Evolutionary conservation across 139 green algal genomes (phyloP).

Genomic region (Chlamydomonas asymmetrica): DNA sequence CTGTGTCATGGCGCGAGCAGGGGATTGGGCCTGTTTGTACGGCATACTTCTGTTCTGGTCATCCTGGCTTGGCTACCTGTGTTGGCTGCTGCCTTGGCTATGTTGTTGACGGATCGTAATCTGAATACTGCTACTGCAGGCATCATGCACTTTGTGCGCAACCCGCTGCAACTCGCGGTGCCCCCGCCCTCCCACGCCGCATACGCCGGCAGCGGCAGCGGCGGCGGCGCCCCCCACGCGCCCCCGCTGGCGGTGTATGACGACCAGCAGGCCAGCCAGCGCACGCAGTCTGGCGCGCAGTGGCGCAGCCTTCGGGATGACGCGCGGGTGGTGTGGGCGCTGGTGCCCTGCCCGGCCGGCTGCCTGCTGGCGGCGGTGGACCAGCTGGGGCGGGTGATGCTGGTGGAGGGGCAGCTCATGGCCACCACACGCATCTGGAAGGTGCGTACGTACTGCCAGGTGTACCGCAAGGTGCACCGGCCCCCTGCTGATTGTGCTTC

Average conservation of each 20-base stretch:
- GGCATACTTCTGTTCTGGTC: no score
- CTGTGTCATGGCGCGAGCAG: no score
- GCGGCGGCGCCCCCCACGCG: background rate
- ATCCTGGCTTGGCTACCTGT: no score
- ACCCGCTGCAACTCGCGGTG: background rate
- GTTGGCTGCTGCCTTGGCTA: no score
- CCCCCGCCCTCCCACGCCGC: no score
- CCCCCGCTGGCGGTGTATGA: slow-evolving; percentile 8
- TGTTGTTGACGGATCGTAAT: no score
- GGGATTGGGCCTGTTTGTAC: no score
- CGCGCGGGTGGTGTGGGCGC: slow-evolving; percentile 18
- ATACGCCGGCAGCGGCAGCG: background rate
- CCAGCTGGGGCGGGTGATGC: slow-evolving; percentile 61
- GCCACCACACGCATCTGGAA: slow-evolving; percentile 64
- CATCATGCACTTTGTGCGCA: background rate
- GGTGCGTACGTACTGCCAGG: slow-evolving; percentile 7
- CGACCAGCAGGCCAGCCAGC: background rate
- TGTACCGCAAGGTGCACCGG: background rate
- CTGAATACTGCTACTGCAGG: no score
- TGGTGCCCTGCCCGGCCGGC: slow-evolving; percentile 38
- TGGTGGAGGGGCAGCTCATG: slow-evolving; percentile 50
- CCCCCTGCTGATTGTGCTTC: background rate
- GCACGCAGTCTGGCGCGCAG: background rate
- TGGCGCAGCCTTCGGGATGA: slow-evolving; percentile 13
- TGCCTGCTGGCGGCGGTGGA: slow-evolving; percentile 59